A percentile compares a stretch with the other conserved stretches of the same genome.
Conservation (phyloP, 1,139 yeast species). For the Kazachstania sp. region DNA sequence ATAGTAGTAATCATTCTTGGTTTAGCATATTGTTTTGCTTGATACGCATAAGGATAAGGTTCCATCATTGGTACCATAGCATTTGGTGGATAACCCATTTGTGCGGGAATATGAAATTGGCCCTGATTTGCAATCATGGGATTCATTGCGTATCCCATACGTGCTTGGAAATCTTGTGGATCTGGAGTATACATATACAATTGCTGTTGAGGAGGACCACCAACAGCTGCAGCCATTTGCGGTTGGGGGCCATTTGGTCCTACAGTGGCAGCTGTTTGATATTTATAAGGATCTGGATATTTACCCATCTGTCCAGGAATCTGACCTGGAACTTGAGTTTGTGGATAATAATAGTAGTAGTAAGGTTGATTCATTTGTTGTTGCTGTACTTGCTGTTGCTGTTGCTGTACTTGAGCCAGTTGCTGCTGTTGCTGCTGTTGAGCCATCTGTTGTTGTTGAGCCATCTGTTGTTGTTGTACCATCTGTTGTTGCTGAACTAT, state of each 20-base stretch:
- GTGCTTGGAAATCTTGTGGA: conserved; percentile 4
- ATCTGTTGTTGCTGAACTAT: conserved; percentile 2
- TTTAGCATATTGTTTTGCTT: conserved; percentile 2
- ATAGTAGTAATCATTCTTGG: conserved; percentile 90
- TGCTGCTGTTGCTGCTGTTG: conserved; percentile 1
- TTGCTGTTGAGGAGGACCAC: not conserved
- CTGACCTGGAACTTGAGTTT: not conserved
- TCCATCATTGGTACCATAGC: conserved; percentile 3
- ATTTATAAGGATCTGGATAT: not conserved
- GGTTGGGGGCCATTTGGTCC: not conserved
- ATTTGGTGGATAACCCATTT: not conserved
- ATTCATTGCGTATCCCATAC: not conserved
- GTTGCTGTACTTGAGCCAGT: not conserved
- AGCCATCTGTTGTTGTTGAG: conserved; percentile 1
- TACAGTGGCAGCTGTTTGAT: not conserved
- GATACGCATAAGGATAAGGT: conserved; percentile 1
- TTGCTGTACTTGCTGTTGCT: not conserved
- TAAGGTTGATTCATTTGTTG: conserved; percentile 2
- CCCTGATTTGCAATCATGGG: not conserved
- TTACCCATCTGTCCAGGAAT: not conserved
- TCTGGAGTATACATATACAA: conserved; percentile 2
- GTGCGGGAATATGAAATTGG: not conserved
- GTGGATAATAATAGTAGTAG: conserved; percentile 4
- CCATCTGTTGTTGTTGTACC: not conserved
- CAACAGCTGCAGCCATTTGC: conserved; percentile 2